Evolutionary conservation across 2,329 filamentous ascomycete species (phyloP), one percentile per base, ranked within the genome.

Genomic region (Colletotrichum melonis): DNA sequence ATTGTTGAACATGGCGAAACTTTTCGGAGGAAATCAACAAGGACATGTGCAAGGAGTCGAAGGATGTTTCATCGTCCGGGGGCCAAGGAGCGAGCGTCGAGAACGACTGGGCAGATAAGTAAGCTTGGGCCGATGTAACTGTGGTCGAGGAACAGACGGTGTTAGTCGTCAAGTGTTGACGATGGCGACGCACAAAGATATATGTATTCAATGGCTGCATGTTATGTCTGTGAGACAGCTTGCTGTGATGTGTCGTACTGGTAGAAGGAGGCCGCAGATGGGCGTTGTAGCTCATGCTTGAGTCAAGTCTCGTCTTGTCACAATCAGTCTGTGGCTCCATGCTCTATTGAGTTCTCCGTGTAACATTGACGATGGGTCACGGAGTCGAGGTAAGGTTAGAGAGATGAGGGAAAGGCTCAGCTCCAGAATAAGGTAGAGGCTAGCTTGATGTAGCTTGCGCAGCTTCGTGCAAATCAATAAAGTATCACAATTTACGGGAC

Each of bases 311-410:
- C n/a, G 28, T 26, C 35, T 32, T 14, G 24, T n/a, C 54, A 49
- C 55, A 67, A 22, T 60, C 42, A 46, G 30, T 60, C 24, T 62
- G 19, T 26, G 49, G 59, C 59, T 57, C 67, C 52, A 62, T 49
- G 28, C 57, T 62, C 32, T 35, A 35, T 67, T 52, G 46, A 56
- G 56, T 12, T 28, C 46, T 38, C 32, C 63, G 57, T 56, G 63
- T 62, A 71, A 67, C 68, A 52, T 67, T 66, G 56, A 71, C 63
- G 56, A 72, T 55, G 63, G 63, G 46, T 32, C 46, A 42, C 54
- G 30, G 12, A 59, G 68, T 57, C 72, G 22, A 62, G 59, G 59
- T 30, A 49, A 46, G 38, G 59, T 30, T 28, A 24, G 59, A 46
- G 59, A 49, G 59, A 16, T 52, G 14, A 28, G 32, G 22, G 32